These are phyloP conservation scores for Cyclotella distinguenda DNA, from an alignment of 108 stramenopile species.

Conservation along the genomic window DNA sequence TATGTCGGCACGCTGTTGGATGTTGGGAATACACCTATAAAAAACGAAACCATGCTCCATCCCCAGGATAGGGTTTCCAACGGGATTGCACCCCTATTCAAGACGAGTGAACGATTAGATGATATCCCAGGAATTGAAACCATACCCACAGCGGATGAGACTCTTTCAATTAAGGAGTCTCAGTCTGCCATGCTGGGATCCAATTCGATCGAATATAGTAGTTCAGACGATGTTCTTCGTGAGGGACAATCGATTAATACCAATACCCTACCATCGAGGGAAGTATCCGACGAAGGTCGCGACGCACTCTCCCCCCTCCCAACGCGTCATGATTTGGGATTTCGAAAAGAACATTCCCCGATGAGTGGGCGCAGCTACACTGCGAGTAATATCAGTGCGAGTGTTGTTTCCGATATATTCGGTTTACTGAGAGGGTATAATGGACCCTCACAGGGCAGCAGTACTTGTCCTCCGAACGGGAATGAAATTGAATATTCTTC, in stretches of 20 bases:
- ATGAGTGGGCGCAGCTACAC: constrained; percentile 1
- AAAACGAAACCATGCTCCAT: too few species aligned
- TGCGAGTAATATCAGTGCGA: constrained; percentile 13
- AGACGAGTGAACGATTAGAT: background rate
- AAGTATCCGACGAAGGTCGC: background rate
- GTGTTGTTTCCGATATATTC: constrained; percentile 23
- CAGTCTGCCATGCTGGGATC: background rate
- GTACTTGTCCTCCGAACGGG: background rate
- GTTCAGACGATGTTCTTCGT: too few species aligned
- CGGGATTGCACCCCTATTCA: background rate
- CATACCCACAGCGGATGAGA: constrained; percentile 11
- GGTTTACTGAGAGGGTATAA: constrained; percentile 8
- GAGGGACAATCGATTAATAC: too few species aligned
- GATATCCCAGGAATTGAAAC: constrained; percentile 5
- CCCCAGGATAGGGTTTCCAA: background rate
- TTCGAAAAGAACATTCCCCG: background rate
- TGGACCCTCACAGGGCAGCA: background rate
- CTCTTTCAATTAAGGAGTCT: constrained; percentile 1
- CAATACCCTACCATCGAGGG: background rate
- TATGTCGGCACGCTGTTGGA: too few species aligned
- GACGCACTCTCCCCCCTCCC: constrained; percentile 12
- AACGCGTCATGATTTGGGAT: background rate
- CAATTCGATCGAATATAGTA: background rate
- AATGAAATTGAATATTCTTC: background rate
- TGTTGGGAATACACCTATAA: too few species aligned